These are phyloP conservation scores for Verticillium nubilum DNA, from an alignment of 2,329 filamentous ascomycete genomes.

Conservation along the genomic window DNA sequence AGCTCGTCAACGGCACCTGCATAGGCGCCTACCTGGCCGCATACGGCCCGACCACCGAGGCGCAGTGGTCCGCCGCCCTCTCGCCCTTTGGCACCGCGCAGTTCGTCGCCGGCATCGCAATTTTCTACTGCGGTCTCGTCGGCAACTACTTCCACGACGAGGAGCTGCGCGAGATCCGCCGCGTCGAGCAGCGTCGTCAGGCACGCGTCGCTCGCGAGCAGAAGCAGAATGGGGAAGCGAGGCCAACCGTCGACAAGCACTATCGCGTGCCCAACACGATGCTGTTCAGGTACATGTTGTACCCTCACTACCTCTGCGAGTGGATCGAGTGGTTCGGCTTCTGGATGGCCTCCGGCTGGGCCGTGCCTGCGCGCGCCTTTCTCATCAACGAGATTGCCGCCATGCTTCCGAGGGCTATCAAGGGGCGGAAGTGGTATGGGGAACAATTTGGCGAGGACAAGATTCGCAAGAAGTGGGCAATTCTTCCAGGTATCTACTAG, in stretches of 20 bases:
- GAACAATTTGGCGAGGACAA: slow-evolving; percentile 82
- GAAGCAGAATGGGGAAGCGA: slow-evolving; percentile 23
- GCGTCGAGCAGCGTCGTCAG: slow-evolving; percentile 59
- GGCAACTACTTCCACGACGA: slow-evolving; percentile 89
- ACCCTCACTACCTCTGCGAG: slow-evolving; percentile 92
- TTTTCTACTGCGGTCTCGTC: slow-evolving; percentile 73
- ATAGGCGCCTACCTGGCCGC: slow-evolving; percentile 78
- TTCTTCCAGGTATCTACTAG: slow-evolving; percentile 50
- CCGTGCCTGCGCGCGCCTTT: slow-evolving; percentile 74
- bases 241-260: slow-evolving; percentile 60
- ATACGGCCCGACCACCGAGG: slow-evolving; percentile 63
- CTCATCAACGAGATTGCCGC: slow-evolving; percentile 80
- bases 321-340: slow-evolving; percentile 96
- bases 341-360: slow-evolving; percentile 68
- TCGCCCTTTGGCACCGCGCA: slow-evolving; percentile 30
- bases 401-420: slow-evolving; percentile 82
- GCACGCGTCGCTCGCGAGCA: slow-evolving; percentile 33
- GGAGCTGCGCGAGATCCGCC: slow-evolving; percentile 78
- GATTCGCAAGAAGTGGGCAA: slow-evolving; percentile 68
- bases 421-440: slow-evolving; percentile 80
- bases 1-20: slow-evolving; percentile 72
- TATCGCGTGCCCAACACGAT: slow-evolving; percentile 84
- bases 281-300: slow-evolving; percentile 77
- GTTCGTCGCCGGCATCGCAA: slow-evolving; percentile 58
- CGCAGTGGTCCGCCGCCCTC: slow-evolving; percentile 40